These are phyloP conservation scores for Quercus agrifolia DNA, from an alignment of 306 rosid species.

Conservation along the genomic window DNA sequence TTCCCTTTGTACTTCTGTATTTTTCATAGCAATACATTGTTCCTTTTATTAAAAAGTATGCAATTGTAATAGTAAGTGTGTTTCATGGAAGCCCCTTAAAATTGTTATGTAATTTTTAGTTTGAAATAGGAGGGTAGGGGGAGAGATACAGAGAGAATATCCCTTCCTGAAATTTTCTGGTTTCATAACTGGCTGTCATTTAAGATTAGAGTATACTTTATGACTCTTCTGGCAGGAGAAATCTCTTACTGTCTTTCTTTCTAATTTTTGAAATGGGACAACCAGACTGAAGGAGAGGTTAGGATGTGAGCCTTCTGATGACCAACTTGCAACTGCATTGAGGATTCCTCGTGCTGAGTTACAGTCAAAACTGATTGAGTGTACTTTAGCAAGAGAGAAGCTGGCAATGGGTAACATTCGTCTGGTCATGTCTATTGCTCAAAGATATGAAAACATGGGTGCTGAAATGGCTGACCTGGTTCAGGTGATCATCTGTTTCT, in stretches of 20 bases:
- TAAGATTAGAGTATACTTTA: background rate
- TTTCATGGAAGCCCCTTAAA: background rate
- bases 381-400: slow-evolving; percentile 84
- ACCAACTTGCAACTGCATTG: slow-evolving; percentile 74
- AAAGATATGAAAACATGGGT: slow-evolving; percentile 86
- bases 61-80: background rate
- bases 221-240: background rate
- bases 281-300: slow-evolving; percentile 73
- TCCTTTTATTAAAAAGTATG: background rate
- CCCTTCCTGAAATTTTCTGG: background rate
- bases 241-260: background rate
- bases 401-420: slow-evolving; percentile 97
- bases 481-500: slow-evolving; percentile 55
- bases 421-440: slow-evolving; percentile 88
- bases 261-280: background rate
- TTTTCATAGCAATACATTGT: background rate
- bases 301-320: slow-evolving; percentile 89
- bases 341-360: slow-evolving; percentile 70
- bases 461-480: slow-evolving; percentile 95
- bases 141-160: background rate
- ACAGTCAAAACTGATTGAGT: slow-evolving; percentile 56
- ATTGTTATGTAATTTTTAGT: background rate
- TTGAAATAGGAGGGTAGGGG: background rate
- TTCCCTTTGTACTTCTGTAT: background rate
- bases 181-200: background rate